phyloP scores from a whole-genome alignment of 306 rosid species.

The Inga laurina region DNA sequence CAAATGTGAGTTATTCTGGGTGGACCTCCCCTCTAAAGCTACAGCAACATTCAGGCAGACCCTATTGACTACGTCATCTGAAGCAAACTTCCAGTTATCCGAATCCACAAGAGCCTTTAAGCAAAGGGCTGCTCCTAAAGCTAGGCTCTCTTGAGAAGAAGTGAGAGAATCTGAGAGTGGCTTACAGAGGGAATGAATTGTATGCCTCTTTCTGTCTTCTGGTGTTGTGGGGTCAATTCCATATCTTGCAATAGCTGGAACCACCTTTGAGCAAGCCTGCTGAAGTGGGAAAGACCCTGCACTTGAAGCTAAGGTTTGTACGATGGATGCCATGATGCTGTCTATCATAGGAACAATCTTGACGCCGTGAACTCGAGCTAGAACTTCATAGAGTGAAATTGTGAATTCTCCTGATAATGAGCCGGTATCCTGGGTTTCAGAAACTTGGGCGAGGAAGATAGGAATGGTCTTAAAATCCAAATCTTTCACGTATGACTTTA shows the following conservation, averaged over 20 bases:
- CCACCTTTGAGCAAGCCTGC: constrained; percentile 88
- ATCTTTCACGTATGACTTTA: constrained; percentile 69
- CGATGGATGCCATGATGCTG: constrained; percentile 67
- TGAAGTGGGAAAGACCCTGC: constrained; percentile 90
- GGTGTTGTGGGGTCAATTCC: constrained; percentile 78
- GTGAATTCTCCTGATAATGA: constrained; percentile 73
- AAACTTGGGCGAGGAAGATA: constrained; percentile 73
- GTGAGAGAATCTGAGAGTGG: constrained; percentile 70
- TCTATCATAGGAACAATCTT: constrained; percentile 74
- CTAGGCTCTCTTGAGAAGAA: constrained; percentile 70
- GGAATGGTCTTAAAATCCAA: constrained; percentile 78
- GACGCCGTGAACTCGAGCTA: constrained; percentile 75
- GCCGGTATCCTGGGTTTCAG: constrained; percentile 69
- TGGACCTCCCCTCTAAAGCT: constrained; percentile 65
- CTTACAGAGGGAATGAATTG: constrained; percentile 60
- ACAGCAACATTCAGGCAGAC: constrained; percentile 83
- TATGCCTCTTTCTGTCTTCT: constrained; percentile 58
- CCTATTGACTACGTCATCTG: constrained; percentile 72
- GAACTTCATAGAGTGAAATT: constrained; percentile 75
- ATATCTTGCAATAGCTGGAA: constrained; percentile 79
- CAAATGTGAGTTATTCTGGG: constrained; percentile 73
- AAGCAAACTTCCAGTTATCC: constrained; percentile 82
- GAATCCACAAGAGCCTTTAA: constrained; percentile 82
- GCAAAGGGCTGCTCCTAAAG: constrained; percentile 81
- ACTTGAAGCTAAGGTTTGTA: constrained; percentile 75